Percentiles rank a stretch among this genome's conserved stretches.
Conservation (phyloP, 352 stramenopile species). For the Globisporangium uncinulatum region DNA sequence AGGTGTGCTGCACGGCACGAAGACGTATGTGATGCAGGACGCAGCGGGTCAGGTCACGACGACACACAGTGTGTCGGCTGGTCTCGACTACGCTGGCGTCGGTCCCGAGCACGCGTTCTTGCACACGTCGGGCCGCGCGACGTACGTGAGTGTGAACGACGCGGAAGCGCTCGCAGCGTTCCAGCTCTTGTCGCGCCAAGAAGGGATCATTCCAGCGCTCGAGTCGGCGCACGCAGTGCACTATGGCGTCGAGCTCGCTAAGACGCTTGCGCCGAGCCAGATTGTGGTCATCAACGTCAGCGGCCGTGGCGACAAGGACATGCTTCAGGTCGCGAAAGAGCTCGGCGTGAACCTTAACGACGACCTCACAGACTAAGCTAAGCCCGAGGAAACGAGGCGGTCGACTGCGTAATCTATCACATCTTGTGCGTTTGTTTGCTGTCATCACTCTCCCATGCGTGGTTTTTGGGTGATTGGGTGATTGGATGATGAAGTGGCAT, state of each 20-base stretch:
- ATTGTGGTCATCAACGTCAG: conserved; percentile 97
- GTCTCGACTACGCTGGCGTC: conserved; percentile 97
- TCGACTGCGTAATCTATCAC: neutral
- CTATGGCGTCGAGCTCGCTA: conserved; percentile 91
- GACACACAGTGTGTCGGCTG: conserved; percentile 94
- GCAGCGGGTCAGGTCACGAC: conserved; percentile 92
- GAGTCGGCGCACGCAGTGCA: conserved; percentile 96
- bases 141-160: conserved; percentile 96
- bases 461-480: too few relatives aligned
- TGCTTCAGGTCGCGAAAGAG: conserved; percentile 96
- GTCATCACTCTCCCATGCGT: too few relatives aligned
- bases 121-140: conserved; percentile 94
- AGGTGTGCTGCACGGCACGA: conserved; percentile 96
- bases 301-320: conserved; percentile 98
- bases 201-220: conserved; percentile 98
- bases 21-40: conserved; percentile 98
- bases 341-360: conserved; percentile 91
- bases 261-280: conserved; percentile 82
- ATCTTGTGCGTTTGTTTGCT: neutral
- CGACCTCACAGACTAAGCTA: conserved; percentile 58
- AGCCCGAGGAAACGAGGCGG: too few relatives aligned
- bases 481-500: too few relatives aligned
- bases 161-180: conserved; percentile 96
- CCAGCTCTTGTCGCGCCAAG: conserved; percentile 91
- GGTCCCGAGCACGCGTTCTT: conserved; percentile 96